Evolutionary conservation across 2,329 filamentous ascomycete genomes (phyloP).

Genomic region (Drechslera avenae): DNA sequence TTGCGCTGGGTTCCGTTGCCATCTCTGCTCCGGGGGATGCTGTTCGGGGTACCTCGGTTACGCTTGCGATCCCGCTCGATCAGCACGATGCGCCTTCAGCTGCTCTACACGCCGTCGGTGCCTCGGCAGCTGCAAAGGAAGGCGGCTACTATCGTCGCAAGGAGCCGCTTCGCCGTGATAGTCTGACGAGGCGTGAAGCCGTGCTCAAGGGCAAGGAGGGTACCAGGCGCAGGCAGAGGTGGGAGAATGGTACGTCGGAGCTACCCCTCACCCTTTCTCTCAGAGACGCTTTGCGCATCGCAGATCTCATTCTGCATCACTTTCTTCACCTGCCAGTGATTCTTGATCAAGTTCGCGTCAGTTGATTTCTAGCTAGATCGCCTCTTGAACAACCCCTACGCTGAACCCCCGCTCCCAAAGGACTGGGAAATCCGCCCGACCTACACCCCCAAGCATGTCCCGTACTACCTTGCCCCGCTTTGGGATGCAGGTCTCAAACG

Average conservation of each 20-base stretch:
- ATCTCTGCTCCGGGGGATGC: slow-evolving; percentile 42
- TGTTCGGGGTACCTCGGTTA: slow-evolving; percentile 61
- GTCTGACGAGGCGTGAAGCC: slow-evolving; percentile 70
- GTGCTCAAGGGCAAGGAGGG: slow-evolving; percentile 90
- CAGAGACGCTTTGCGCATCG: slow-evolving; percentile 13
- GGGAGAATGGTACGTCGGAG: slow-evolving; percentile 79
- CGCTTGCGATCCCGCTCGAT: slow-evolving; percentile 78
- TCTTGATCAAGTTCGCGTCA: slow-evolving; percentile 1
- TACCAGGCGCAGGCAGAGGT: slow-evolving; percentile 80
- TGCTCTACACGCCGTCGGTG: slow-evolving; percentile 30
- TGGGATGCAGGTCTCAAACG: slow-evolving; percentile 69
- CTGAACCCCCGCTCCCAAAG: slow-evolving; percentile 75
- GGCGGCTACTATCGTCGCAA: slow-evolving; percentile 58
- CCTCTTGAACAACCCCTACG: slow-evolving; percentile 84
- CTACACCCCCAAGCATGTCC: slow-evolving; percentile 75
- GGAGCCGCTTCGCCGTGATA: slow-evolving; percentile 64
- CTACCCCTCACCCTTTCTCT: slow-evolving; percentile 10
- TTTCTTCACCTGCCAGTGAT: neutral
- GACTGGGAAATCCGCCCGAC: slow-evolving; percentile 88
- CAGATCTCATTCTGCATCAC: neutral
- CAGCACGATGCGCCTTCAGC: slow-evolving; percentile 48
- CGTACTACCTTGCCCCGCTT: slow-evolving; percentile 85
- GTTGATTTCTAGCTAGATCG: slow-evolving; percentile 64
- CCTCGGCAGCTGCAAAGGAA: slow-evolving; percentile 48
- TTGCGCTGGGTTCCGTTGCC: slow-evolving; percentile 49